Conservation (phyloP, 2,329 filamentous ascomycete species). For the Orbilia oligospora region DNA sequence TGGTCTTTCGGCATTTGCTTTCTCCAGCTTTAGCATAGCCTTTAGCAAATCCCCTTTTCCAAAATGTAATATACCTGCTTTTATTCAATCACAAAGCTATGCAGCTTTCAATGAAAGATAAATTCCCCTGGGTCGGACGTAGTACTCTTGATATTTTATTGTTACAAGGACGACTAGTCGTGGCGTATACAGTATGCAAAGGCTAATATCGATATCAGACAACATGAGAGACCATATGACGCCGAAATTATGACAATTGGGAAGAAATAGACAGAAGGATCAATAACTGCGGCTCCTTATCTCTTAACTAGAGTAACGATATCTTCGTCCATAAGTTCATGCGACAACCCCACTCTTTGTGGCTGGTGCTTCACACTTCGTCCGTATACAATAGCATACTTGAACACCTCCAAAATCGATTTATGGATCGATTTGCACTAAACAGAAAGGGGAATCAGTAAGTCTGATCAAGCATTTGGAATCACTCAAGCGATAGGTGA, state of each 20-base stretch:
- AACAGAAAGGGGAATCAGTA: not conserved
- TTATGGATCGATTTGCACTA: conserved; percentile 98
- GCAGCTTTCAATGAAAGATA: not conserved
- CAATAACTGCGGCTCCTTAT: conserved; percentile 1
- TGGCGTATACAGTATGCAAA: conserved; percentile 26
- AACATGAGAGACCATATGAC: conserved; percentile 34
- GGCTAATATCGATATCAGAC: conserved; percentile 18
- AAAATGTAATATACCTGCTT: conserved; percentile 25
- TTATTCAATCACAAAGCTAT: not conserved
- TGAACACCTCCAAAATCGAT: conserved; percentile 95
- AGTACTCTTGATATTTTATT: conserved; percentile 2
- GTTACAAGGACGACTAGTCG: not conserved
- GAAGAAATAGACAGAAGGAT: not conserved
- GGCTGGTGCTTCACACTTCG: conserved; percentile 99
- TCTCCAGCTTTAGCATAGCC: conserved; percentile 25
- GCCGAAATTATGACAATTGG: conserved; percentile 29
- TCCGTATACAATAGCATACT: conserved; percentile 94
- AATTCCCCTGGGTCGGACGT: not conserved
- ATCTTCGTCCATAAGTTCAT: conserved; percentile 96
- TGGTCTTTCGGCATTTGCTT: conserved; percentile 2
- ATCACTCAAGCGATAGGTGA: conserved; percentile 17
- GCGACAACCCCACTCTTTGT: conserved; percentile 89
- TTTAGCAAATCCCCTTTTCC: conserved; percentile 12
- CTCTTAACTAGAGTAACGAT: conserved; percentile 77
- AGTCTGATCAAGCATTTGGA: not conserved